Base-by-base conservation (phyloP, 768 basidiomycete species). In the Boletus barrowsii region DNA sequence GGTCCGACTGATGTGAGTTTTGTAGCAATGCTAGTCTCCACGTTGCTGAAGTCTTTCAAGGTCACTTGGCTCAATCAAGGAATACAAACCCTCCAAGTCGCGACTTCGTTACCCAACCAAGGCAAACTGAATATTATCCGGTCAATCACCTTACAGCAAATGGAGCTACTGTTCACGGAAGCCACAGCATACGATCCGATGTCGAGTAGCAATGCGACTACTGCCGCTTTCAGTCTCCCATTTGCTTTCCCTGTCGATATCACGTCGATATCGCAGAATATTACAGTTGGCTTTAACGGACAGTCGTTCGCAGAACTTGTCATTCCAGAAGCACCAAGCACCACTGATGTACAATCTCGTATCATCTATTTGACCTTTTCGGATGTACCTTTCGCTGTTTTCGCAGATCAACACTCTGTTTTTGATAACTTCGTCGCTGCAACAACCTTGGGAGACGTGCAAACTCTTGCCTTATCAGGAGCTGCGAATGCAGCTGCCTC, bases 41-140 rank as follows among this genome's bases (percentile, higher is more conserved):
- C 47, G 37, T 41, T 24, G 22, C 55, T 62, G 22, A 56, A 17
- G 15, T 39, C 26, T 11, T 41, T 54, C 10, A 53, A 86, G 84
- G 84, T 84, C 13, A 78, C 81, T 5, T 90, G 87, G 88, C 71
- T 90, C 22, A 87, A 88, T 60, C 78, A 83, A 46, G 88, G 80
- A 24, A 87, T 90, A 65, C 80, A 84, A 68, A 73, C 75, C 29
- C 79, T 90, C 15, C 71, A 76, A 48, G 75, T 90, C 3, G 73
- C 73, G 6, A 81, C 87, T 0, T 72, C 80, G 24, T 74, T 90
- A 33, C 87, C 86, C 4, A 84, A 85, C 60, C 79, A 74, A 46
- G 87, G 88, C 15, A 70, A 75, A 14, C 75, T 83, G 52, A 67
- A 81, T 20, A 72, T 90, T 60, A 89, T 90, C 66, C 79, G 83